These are phyloP conservation scores for Fusarium guadeloupense DNA, from an alignment of 2,329 filamentous ascomycete genomes.

Conservation along the genomic window DNA sequence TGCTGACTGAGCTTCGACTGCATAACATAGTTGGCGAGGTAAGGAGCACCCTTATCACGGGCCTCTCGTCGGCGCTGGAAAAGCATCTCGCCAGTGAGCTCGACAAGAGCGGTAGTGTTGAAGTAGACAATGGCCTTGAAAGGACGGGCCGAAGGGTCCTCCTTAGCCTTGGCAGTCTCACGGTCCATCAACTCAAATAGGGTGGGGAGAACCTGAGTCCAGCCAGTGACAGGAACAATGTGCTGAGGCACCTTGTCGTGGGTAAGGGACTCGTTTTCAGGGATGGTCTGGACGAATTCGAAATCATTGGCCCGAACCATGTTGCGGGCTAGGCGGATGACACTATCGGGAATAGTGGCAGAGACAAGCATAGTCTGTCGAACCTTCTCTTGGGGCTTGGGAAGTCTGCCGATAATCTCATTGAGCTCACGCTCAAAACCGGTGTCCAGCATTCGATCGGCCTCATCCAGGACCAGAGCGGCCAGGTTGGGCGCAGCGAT, in stretches of 20 bases:
- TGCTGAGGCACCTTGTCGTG: constrained; percentile 87
- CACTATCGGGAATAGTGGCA: constrained; percentile 86
- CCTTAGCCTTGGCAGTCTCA: constrained; percentile 58
- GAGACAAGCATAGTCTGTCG: constrained; percentile 96
- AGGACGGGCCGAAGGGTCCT: constrained; percentile 58
- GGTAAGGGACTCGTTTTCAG: constrained; percentile 81
- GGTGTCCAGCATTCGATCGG: constrained; percentile 98
- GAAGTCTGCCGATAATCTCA: constrained; percentile 69
- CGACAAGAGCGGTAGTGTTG: constrained; percentile 78
- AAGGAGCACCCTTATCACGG: constrained; percentile 48
- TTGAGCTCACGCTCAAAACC: constrained; percentile 76
- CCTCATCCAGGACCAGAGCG: constrained; percentile 94
- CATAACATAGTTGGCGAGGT: constrained; percentile 63
- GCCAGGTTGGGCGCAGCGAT: constrained; percentile 83
- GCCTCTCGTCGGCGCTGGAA: constrained; percentile 53
- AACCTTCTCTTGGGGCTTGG: constrained; percentile 67
- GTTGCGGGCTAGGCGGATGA: constrained; percentile 78
- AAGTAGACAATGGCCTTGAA: constrained; percentile 99
- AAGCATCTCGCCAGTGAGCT: constrained; percentile 67
- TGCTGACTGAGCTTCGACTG: constrained; percentile 80
- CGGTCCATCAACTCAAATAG: constrained; percentile 78
- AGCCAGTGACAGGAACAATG: constrained; percentile 70
- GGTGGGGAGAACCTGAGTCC: constrained; percentile 80
- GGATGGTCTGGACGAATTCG: constrained; percentile 90
- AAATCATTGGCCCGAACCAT: constrained; percentile 84